Base-by-base conservation (phyloP, 139 green algal genomes). In the Chlamydomonas urium region DNA sequence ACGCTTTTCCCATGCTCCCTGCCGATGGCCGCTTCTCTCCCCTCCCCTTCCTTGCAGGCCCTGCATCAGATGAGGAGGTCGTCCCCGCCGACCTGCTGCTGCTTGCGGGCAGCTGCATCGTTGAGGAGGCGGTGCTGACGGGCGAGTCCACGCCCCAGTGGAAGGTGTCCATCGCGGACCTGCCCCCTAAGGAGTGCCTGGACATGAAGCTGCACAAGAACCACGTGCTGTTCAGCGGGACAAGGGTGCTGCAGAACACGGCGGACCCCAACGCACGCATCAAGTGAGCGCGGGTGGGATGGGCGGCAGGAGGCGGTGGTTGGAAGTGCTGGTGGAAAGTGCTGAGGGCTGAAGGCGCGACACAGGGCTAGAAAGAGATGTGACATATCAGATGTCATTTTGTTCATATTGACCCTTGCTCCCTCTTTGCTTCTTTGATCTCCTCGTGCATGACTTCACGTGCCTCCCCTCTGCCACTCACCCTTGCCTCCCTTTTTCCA, bases 41-140 rank as follows among this genome's bases (percentile, higher is more conserved):
- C 29, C 60, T 45, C 33, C 19, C 32, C 33, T 42, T 26, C 17
- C 29, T 28, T 67, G 32, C 60, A 73, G 72, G 62, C 1, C 14
- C 48, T 32, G 29, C 8, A 2, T 19, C 17, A 24, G 72, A 73
- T 33, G 83, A 93, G 38, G 38, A 85, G 57, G 85, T 93, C 60
- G 86, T 98, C 29, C 92, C 84, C 38, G 89, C 90, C 50, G 95
- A 99, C 75, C 83, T 85, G 72, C 81, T 99, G 77, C 83, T 99
- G 65, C 76, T 99, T 50, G 86, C 86, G 0, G 95, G 95, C 38
- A 94, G 69, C 38, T 92, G 82, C 79, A 97, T 99, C 47, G 89
- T 92, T 38, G 97, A 99, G 73, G 95, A 99, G 81, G 89, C 95
- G 2, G 90, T 99, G 60, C 84, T 99, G 21, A 99, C 94, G 8